Evolutionary conservation across 116 monocot species (phyloP), one percentile per base, ranked within the genome.

Genomic region (Iris pallida): DNA sequence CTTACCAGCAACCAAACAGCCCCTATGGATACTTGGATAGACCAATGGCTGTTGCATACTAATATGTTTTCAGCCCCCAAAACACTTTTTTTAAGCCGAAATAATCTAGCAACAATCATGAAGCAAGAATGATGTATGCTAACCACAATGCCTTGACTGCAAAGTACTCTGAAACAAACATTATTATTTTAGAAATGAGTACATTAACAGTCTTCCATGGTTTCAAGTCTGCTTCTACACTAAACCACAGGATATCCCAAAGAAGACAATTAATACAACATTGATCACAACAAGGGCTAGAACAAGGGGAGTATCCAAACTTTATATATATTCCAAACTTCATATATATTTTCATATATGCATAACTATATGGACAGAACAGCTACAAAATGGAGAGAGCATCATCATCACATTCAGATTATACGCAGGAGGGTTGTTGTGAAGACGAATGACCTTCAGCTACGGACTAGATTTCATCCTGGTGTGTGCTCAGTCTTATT

Each of bases 321-420:
- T 9, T 64, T 64, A 20, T 10, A 64, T 16, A 45, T 61, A 46
- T 19, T 47, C 47, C 64, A 19, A 47, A 2, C 11, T 9, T 64
- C 47, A 20, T 10, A 64, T 16, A 45, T 61, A 46, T 19, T 47
- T 47, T 5, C 47, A 18, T 64, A 47, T 59, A 42, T 47, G 46
- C 64, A 47, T 64, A 19, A 64, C 4, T 64, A 64, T 64, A 64
- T 64, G 47, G 18, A 64, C 47, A 47, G 64, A 64, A 64, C 17
- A 64, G 64, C 47, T 47, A 20, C 64, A 64, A 47, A 41, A 45
- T 64, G 47, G 64, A 64, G 64, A 64, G 16, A 46, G 64, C 19
- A 64, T 64, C 47, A 46, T 17, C 19, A 64, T 64, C 47, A 46
- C 47, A 64, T 64, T 64, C 47, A 47, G 19, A 64, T 17, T 47